Percentiles rank a stretch among this genome's conserved stretches.
Conservation (phyloP, 169 alveolate species). For the Blepharisma undulans region DNA sequence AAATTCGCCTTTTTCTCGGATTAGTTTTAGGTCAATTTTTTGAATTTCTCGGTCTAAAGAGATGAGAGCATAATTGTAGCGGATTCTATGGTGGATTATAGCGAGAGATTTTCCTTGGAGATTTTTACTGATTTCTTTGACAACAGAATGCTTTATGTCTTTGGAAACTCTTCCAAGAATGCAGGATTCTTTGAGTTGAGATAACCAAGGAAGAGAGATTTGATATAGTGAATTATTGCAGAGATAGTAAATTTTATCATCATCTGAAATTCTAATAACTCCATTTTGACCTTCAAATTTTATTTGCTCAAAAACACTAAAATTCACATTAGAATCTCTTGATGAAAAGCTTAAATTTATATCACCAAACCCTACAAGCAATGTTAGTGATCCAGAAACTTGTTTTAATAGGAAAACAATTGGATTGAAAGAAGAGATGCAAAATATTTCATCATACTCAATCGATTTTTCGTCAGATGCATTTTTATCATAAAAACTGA, state of each 20-base stretch:
- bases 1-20: neutral
- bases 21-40: neutral
- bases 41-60: neutral
- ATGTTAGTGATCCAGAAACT: neutral
- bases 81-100: neutral
- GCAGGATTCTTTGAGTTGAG: neutral
- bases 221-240: neutral
- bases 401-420: neutral
- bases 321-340: neutral
- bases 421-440: neutral
- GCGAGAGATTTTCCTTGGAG: neutral
- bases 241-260: neutral
- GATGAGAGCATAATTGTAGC: neutral
- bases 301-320: neutral
- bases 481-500: neutral
- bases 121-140: neutral
- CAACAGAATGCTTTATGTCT: neutral
- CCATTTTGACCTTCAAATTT: neutral
- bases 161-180: neutral
- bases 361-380: neutral
- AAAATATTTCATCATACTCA: neutral
- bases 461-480: neutral
- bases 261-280: neutral
- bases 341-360: neutral
- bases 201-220: neutral